Evolutionary conservation across 2,329 filamentous ascomycete genomes (phyloP).

Genomic region (Cladosporium austrohemisphaericum): DNA sequence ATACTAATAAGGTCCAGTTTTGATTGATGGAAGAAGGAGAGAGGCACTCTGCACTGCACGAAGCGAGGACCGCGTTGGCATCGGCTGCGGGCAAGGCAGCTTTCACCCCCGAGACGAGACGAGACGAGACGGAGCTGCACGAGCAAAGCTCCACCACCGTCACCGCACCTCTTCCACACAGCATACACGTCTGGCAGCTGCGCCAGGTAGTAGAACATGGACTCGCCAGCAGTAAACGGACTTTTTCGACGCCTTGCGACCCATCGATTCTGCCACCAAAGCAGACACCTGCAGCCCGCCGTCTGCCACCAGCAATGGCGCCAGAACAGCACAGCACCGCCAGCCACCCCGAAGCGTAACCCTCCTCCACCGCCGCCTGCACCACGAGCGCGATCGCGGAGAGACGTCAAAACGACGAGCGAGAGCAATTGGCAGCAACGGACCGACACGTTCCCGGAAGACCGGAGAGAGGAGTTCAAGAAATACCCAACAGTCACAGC

Average conservation of each 20-base stretch:
- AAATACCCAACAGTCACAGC: slow-evolving; percentile 81
- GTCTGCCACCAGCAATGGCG: slow-evolving; percentile 10
- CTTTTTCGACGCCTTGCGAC: slow-evolving; percentile 83
- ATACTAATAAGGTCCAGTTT: too few relatives aligned
- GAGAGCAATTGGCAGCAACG: slow-evolving; percentile 85
- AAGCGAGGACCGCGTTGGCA: neutral
- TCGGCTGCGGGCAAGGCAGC: slow-evolving; percentile 2
- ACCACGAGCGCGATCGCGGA: slow-evolving; percentile 15
- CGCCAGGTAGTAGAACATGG: slow-evolving; percentile 66
- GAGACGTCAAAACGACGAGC: slow-evolving; percentile 40
- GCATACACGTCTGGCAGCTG: neutral
- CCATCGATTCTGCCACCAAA: slow-evolving; percentile 49
- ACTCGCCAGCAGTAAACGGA: slow-evolving; percentile 71
- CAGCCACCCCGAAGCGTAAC: slow-evolving; percentile 11
- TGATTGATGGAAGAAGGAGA: too few relatives aligned
- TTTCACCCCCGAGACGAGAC: slow-evolving; percentile 12
- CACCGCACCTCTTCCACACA: neutral
- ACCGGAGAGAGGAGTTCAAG: slow-evolving; percentile 76
- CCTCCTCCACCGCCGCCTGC: slow-evolving; percentile 12
- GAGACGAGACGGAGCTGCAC: too few relatives aligned
- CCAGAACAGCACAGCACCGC: slow-evolving; percentile 12
- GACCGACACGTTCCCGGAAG: slow-evolving; percentile 67
- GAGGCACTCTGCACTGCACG: too few relatives aligned
- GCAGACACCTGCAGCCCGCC: slow-evolving; percentile 51
- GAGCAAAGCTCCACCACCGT: slow-evolving; percentile 10